Evolutionary conservation across 1,284 basidiomycete species (phyloP), one percentile per base, ranked within the genome.

Genomic region (Boletellus deceptivus): DNA sequence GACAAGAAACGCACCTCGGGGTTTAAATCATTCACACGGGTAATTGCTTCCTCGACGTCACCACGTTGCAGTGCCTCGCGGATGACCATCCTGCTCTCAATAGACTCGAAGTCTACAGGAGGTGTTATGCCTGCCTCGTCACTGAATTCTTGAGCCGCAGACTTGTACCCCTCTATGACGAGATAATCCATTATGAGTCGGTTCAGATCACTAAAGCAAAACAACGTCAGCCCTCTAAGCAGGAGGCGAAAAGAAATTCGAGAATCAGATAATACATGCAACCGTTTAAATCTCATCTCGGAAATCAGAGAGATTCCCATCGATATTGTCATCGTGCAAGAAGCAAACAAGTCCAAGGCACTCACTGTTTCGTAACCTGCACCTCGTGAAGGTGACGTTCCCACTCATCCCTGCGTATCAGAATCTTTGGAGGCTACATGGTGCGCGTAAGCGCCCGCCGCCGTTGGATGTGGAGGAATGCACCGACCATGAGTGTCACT

Each of bases 111-210:
- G 64, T 98, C 94, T 41, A 94, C 84, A 4, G 82, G 79, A 0
- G 88, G 80, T 6, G 78, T 71, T 40, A 98, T 74, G 34, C 84
- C 84, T 3, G 94, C 89, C 69, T 99, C 96, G 47, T 83, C 80
- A 54, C 91, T 88, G 67, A 99, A 98, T 67, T 93, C 88, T 64
- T 96, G 89, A 1, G 97, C 96, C 1, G 97, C 94, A 20, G 91
- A 86, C 66, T 95, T 94, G 78, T 96, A 98, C 2, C 96, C 96
- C 68, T 98, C 95, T 50, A 97, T 93, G 56, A 98, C 90, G 52
- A 99, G 86, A 70, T 98, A 99, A 70, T 99, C 93, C 86, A 98
- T 95, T 43, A 99, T 84, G n/a, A 99, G 81, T 5, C 88, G 82
- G 70, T 99, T 97, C 54, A 99, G 75, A 69, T 99, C 95, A 71